Percentiles rank a stretch among this genome's conserved stretches.
Conservation (phyloP, 2,329 filamentous ascomycete species). For the Apiospora malaysiana region DNA sequence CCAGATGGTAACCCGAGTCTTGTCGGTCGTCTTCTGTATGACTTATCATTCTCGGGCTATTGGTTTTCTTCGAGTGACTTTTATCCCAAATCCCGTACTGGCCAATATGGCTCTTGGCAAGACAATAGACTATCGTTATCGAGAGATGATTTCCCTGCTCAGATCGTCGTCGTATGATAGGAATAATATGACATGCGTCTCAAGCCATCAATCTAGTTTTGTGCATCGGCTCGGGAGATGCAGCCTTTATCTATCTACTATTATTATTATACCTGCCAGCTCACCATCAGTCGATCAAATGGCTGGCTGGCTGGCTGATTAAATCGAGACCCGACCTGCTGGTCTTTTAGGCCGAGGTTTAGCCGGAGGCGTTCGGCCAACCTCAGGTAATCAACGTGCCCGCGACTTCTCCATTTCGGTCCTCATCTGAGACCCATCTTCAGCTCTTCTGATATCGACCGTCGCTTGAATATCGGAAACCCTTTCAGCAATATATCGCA, state of each 20-base stretch:
- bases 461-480: neutral
- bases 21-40: neutral
- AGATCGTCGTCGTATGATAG: neutral
- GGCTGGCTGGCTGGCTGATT: neutral
- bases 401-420: conserved; percentile 13
- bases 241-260: neutral
- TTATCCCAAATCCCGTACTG: neutral
- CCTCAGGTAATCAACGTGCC: conserved; percentile 9
- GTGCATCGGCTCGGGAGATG: neutral
- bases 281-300: neutral
- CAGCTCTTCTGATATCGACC: conserved; percentile 16
- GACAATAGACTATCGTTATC: conserved; percentile 14
- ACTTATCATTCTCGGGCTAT: neutral
- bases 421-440: conserved; percentile 21
- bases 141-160: neutral
- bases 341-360: conserved; percentile 1
- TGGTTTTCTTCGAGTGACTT: neutral
- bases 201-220: conserved; percentile 1
- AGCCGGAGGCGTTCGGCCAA: neutral
- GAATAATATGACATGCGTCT: conserved; percentile 6
- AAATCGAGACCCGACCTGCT: neutral
- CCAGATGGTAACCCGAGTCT: neutral
- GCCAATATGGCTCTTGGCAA: conserved; percentile 4
- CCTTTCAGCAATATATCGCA: neutral
- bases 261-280: neutral